Conservation (phyloP, 306 rosid species). For the Sicyos edulis region DNA sequence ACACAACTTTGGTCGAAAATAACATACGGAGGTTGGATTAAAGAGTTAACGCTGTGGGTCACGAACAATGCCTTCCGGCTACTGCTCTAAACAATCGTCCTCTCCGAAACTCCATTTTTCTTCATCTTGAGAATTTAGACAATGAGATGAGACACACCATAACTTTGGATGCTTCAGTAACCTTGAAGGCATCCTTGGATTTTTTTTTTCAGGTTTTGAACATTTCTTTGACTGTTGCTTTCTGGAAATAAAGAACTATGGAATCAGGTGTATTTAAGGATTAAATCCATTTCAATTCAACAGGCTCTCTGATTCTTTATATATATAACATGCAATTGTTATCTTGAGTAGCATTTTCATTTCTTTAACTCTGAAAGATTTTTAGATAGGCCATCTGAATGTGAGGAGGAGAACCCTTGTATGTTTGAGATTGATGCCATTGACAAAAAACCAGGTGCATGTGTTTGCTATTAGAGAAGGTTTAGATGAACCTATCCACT, state of each 20-base stretch:
- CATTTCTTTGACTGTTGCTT: neutral
- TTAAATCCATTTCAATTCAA: conserved; percentile 9
- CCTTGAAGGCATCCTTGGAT: conserved; percentile 24
- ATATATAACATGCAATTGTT: neutral
- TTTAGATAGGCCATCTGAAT: neutral
- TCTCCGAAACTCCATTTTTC: conserved; percentile 29
- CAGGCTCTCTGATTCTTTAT: neutral
- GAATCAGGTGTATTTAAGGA: neutral
- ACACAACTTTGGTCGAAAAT: conserved; percentile 36
- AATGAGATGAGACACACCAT: conserved; percentile 31
- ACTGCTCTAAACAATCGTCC: conserved; percentile 21
- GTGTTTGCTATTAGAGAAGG: too few species aligned
- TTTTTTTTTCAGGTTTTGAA: conserved; percentile 18
- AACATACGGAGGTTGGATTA: conserved; percentile 41
- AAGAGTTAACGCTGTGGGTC: conserved; percentile 26
- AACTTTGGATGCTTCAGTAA: conserved; percentile 28
- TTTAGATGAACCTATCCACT: too few species aligned
- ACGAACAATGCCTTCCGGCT: conserved; percentile 27
- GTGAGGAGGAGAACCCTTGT: neutral
- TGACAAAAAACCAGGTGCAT: neutral
- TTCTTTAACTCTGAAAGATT: neutral
- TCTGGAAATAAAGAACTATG: conserved; percentile 10
- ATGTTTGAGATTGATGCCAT: neutral
- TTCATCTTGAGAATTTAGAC: conserved; percentile 26
- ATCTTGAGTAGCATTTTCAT: neutral